Evolutionary conservation across 441 rosid species (phyloP), one percentile per base, ranked within the genome.

Genomic region (Pelargonium fulgidum): DNA sequence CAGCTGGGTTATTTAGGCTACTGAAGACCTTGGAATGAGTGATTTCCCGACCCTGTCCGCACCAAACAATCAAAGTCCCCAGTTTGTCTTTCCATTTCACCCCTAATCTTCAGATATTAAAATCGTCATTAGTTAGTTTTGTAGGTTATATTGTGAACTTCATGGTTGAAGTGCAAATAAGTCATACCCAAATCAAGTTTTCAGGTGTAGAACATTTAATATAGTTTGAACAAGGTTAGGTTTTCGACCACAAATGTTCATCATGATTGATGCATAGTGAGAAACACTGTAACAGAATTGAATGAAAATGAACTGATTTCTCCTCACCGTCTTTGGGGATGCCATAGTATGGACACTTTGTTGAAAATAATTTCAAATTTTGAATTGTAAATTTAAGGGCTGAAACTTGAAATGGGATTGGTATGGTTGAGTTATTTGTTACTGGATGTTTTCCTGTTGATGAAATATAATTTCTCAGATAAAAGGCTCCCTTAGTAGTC

Each of bases 1-100:
- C 97, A 8, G 99, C 93, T 64, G 85, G 89, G 20, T 80, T 93
- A 41, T 93, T 93, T 81, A 89, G 99, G 89, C 96, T 91, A 62
- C 91, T 93, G 48, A 93, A 89, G 80, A 66, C 83, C 66, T 80
- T 93, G 83, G 97, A 89, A 77, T 83, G 85, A 81, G 72, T 22
- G 69, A 45, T 41, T 48, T 29, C 33, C 24, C 24, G 24, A 0
- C 4, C 33, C 33, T 29, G 3, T 3, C 33, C 3, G 33, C 62
- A 56, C 62, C 62, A 19, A 56, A 24, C 26, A 44, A n/a, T 50
- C 20, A 56, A 19, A 56, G 7, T 56, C 20, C 12, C 62, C 62
- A 56, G 29, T 56, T 56, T 29, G 33, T 29, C 33, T 29, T 29
- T 29, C 33, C 33, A 29, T 29, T 29, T 29, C 3, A 29, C 33